Base-by-base conservation (phyloP, 192 early-diverging fungal genomes). In the Chytriomyces sp. region DNA sequence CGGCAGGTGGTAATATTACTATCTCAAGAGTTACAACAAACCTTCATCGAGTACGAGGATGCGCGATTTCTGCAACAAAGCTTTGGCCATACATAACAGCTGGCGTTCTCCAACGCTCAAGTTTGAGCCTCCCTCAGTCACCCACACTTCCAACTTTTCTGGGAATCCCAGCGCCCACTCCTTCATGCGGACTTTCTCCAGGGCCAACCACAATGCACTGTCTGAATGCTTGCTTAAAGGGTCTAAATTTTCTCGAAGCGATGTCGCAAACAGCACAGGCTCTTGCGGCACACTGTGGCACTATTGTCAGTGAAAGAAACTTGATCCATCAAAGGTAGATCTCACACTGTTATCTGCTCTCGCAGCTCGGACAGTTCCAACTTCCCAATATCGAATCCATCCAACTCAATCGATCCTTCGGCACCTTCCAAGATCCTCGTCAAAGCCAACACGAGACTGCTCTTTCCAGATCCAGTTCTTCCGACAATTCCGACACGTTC, bases 331-430 rank as follows among this genome's bases (percentile, higher is more conserved):
- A 7, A 20, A 43, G 28, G 5, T 8, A 71, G n/a, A 45, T 18
- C 8, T 35, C 0, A 35, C 35, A 97, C 92, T 0, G 94, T 94
- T 62, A 98, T 69, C 45, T 87, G 83, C 26, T 86, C 82, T 16
- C 95, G 89, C 74, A 98, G 82, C 50, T 96, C 93, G 53, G 92
- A 85, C 61, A 94, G 75, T 18, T 92, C 90, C 53, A 96, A 82
- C 20, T 85, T 75, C 0, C 84, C 69, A 49, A 97, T 91, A 77
- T 95, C 89, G n/a, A 93, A 79, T 53, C 86, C 89, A 74, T 97
- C 95, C 57, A 97, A 85, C 1, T 81, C 45, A 35, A 97, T 93
- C 13, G 76, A 80, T 7, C 86, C 83, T 62, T 9, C 69, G 44
- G 59, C 35, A 3, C 87, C 85, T 76, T 94, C 93, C 7, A 88